Evolutionary conservation across 2,329 filamentous ascomycete species (phyloP).

Genomic region (Gnomoniopsis sp.): DNA sequence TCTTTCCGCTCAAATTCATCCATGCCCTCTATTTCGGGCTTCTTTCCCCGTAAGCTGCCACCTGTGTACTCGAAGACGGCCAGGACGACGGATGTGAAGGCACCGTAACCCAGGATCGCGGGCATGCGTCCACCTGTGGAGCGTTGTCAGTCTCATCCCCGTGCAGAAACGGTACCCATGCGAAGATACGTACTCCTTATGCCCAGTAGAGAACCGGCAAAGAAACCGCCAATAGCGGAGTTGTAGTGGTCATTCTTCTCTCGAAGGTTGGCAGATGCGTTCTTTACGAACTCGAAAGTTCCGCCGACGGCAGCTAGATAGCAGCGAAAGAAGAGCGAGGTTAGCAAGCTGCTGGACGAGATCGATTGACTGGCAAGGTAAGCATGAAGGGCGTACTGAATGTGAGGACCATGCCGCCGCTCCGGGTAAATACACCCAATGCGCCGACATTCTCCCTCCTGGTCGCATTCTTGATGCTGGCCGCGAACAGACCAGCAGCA

Average conservation of each 20-base stretch:
- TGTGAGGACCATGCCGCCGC: conserved; percentile 67
- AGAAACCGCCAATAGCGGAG: conserved; percentile 70
- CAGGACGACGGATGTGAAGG: conserved; percentile 52
- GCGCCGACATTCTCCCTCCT: conserved; percentile 77
- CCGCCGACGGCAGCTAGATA: conserved; percentile 65
- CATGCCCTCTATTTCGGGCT: conserved; percentile 62
- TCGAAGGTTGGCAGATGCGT: conserved; percentile 78
- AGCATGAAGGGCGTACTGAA: conserved; percentile 50
- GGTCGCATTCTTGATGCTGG: conserved; percentile 76
- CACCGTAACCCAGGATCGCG: conserved; percentile 65
- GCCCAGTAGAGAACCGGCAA: conserved; percentile 70
- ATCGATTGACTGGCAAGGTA: not conserved
- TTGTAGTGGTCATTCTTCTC: conserved; percentile 80
- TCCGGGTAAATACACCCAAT: conserved; percentile 75
- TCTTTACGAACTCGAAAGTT: conserved; percentile 73
- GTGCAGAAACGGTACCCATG: conserved; percentile 23
- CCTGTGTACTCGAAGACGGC: conserved; percentile 67
- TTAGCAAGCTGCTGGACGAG: conserved; percentile 9
- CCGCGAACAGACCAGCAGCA: conserved; percentile 51
- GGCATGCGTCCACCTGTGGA: conserved; percentile 61
- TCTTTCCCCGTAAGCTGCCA: conserved; percentile 50
- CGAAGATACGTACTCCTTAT: conserved; percentile 58
- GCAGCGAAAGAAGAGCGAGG: not conserved
- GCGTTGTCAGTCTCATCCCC: conserved; percentile 4
- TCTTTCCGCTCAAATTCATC: conserved; percentile 76